These are phyloP conservation scores for Millerozyma acaciae DNA, from an alignment of 805 yeast species.

Conservation along the genomic window DNA sequence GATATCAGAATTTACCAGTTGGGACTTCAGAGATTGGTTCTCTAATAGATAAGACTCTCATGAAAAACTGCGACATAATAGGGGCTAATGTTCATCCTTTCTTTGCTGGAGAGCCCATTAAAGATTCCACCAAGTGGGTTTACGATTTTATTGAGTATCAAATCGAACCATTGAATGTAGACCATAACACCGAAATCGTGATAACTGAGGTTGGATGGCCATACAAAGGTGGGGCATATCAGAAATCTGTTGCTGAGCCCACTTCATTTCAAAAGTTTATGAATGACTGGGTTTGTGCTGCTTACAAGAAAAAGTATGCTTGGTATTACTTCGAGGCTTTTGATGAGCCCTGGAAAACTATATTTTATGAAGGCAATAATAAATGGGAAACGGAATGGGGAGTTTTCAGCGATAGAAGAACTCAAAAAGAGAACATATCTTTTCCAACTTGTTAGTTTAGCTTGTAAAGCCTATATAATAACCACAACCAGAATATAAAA, in stretches of 20 bases:
- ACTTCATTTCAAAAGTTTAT: constrained; percentile 45
- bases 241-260: constrained; percentile 45
- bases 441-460: constrained; percentile 35
- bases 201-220: constrained; percentile 77
- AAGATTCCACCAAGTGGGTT: constrained; percentile 51
- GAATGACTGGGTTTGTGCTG: constrained; percentile 49
- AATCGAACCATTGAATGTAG: constrained; percentile 33
- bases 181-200: constrained; percentile 29
- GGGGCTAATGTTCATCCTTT: constrained; percentile 70
- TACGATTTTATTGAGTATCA: constrained; percentile 43
- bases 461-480: constrained; percentile 44
- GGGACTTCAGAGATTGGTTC: constrained; percentile 64
- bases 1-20: constrained; percentile 42
- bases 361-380: constrained; percentile 45
- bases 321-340: constrained; percentile 69
- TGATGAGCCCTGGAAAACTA: constrained; percentile 67
- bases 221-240: constrained; percentile 49
- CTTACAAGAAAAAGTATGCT: constrained; percentile 31
- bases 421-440: constrained; percentile 38
- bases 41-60: constrained; percentile 33
- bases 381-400: constrained; percentile 77
- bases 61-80: constrained; percentile 47
- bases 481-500: constrained; percentile 78
- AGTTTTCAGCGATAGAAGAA: constrained; percentile 47
- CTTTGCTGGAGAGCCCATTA: constrained; percentile 53